Evolutionary conservation across 768 basidiomycete species (phyloP).

Genomic region (Panaeolus papilionaceus): DNA sequence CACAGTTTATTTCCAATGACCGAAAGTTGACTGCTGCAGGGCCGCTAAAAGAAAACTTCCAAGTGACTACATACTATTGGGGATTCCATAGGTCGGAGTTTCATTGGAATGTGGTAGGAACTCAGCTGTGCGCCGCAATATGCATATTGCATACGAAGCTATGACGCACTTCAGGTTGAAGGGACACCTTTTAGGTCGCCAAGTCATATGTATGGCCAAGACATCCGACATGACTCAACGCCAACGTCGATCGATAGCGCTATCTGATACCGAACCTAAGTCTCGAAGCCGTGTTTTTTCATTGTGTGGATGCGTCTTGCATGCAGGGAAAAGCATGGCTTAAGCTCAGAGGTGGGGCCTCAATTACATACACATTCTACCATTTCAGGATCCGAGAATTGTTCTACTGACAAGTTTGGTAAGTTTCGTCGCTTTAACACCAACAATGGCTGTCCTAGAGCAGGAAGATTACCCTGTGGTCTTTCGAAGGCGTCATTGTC

Average conservation of each 20-base stretch:
- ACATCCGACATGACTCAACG: not conserved
- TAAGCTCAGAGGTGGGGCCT: not conserved
- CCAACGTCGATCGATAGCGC: not conserved
- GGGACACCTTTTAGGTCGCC: not conserved
- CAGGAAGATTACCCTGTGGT: no score
- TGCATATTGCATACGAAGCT: not conserved
- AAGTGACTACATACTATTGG: not conserved
- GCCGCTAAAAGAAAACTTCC: not conserved
- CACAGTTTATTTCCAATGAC: not conserved
- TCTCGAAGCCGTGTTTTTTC: not conserved
- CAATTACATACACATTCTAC: not conserved
- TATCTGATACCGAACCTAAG: slow-evolving; percentile 1
- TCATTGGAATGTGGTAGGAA: not conserved
- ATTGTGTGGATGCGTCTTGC: not conserved
- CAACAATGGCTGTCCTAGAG: not conserved
- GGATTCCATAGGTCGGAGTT: not conserved
- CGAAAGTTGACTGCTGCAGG: not conserved
- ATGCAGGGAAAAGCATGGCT: not conserved
- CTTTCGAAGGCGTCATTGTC: not conserved
- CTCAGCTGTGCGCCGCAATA: not conserved
- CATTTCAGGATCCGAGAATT: slow-evolving; percentile 7
- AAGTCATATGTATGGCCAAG: not conserved
- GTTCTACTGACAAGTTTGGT: not conserved
- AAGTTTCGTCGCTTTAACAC: not conserved
- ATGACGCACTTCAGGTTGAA: not conserved